Evolutionary conservation across 2,329 filamentous ascomycete species (phyloP), one percentile per base, ranked within the genome.

Genomic region (Ceratocystis harringtonii): DNA sequence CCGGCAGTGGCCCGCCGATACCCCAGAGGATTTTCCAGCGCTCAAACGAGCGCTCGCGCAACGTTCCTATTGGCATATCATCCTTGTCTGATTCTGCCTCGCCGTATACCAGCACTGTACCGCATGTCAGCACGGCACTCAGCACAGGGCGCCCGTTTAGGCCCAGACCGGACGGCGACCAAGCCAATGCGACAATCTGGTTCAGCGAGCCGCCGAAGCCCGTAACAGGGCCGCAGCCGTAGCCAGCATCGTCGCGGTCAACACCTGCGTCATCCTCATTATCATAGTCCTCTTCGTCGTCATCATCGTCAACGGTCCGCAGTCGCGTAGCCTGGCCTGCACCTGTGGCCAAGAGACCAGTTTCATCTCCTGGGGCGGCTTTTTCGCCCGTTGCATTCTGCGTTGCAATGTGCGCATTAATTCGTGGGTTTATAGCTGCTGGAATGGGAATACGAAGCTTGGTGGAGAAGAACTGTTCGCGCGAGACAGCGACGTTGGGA

Each of bases 81-180:
- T 0, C 12, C 28, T 58, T 30, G 28, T 25, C 55, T 5, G 28
- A 15, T 6, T 30, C 28, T 17, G 64, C 68, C 70, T 84, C 81
- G 19, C 82, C 81, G 57, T 83, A 78, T 17, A 81, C 73, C 17
- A 78, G 74, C 28, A 85, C 69, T 61, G 75, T 74, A 1, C 82
- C 82, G 1, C 76, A 77, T 7, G 79, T 79, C 0, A 78, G 78
- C 68, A 84, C 71, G 3, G 79, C 78, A 15, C 74, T 77, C 43
- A 85, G 73, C 4, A 83, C 76, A 0, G 81, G 77, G 1, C 82
- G 76, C 6, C 76, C 71, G 69, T 83, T 82, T 50, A 77, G 76
- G 1, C 82, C 82, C n/a, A 85, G 72, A 1, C 80, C 80, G n/a
- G 73, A 73, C 0, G 82, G 81, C n/a, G 81, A 84, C 82, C 82